Conservation (phyloP, 2,329 filamentous ascomycete genomes). For the Karstenula rhodostoma region DNA sequence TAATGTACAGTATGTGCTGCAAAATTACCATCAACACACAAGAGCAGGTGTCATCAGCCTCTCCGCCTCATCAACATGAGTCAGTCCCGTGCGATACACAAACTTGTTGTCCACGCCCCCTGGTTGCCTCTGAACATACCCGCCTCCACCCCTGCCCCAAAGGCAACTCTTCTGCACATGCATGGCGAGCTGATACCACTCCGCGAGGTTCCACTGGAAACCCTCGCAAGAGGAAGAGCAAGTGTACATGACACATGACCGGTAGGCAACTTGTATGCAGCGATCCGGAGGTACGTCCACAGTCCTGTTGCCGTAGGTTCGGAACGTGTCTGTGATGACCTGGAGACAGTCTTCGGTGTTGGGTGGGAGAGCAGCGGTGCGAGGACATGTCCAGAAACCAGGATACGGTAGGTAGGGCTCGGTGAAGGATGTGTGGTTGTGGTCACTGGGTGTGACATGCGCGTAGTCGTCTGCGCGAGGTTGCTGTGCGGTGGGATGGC, state of each 20-base stretch:
- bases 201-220: not conserved
- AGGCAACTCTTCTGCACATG: conserved; percentile 3
- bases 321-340: not conserved
- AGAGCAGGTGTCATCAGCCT: conserved; percentile 7
- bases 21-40: not conserved
- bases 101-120: not conserved
- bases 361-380: conserved; percentile 1
- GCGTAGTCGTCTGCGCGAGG: not conserved
- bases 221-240: conserved; percentile 6
- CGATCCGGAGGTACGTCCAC: conserved; percentile 2
- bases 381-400: conserved; percentile 10
- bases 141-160: conserved; percentile 4
- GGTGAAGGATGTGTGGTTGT: not conserved
- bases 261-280: conserved; percentile 1
- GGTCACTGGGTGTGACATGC: not conserved
- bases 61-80: not conserved
- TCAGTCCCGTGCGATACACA: conserved; percentile 8
- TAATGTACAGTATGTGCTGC: not conserved
- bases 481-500: not conserved
- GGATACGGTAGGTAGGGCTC: not conserved
- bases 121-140: conserved; percentile 7
- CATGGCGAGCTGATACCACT: conserved; percentile 7
- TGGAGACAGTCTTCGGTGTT: conserved; percentile 11
- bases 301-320: not conserved
- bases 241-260: conserved; percentile 11